Base-by-base conservation (phyloP, 345 rosid genomes). In the Moricandia moricandioides region DNA sequence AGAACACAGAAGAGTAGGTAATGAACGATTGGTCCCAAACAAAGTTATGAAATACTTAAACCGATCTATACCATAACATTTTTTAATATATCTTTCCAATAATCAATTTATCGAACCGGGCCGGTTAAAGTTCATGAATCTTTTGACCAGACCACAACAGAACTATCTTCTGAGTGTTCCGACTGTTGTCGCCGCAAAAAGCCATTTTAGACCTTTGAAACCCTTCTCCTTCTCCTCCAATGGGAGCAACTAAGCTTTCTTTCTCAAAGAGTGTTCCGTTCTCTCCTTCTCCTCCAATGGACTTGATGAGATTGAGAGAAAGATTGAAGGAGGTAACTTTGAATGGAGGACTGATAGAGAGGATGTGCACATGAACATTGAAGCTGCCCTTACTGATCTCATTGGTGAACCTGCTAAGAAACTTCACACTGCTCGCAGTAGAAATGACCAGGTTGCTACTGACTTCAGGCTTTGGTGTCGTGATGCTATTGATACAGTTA, bases 351-450 rank as follows among this genome's bases (percentile, higher is more conserved):
- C 90, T 49, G 98, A 90, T 73, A 62, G 97, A 79, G 99, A 95
- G 79, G 96, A 95, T 83, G 99, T 90, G 31, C 99, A 92, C 73
- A 90, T 95, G 99, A 95, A 95, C 82, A 89, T 95, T 67, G 97
- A 95, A 82, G 99, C 97, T 16, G 89, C 97, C 0, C 87, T 95
- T 18, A 95, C 91, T 66, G 98, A 95, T 86, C 52, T 92, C 75
- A 88, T 92, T 51, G 99, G 98, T n/a, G 98, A 92, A 37, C 96
- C 99, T 61, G 99, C 98, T 3, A 95, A 95, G 86, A 95, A 90
- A 69, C 97, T 95, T 14, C 98, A 95, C 81, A 92, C 98, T 0
- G 98, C 99, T 58, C 74, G 97, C 16, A 95, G 97, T 76, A 82
- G 96, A 70, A 95, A 95, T 18, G 97, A 95, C 65, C 99, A 89